Evolutionary conservation across 495 filamentous ascomycete species (phyloP), one percentile per base, ranked within the genome.

Genomic region (Aspergillus saccharolyticus): DNA sequence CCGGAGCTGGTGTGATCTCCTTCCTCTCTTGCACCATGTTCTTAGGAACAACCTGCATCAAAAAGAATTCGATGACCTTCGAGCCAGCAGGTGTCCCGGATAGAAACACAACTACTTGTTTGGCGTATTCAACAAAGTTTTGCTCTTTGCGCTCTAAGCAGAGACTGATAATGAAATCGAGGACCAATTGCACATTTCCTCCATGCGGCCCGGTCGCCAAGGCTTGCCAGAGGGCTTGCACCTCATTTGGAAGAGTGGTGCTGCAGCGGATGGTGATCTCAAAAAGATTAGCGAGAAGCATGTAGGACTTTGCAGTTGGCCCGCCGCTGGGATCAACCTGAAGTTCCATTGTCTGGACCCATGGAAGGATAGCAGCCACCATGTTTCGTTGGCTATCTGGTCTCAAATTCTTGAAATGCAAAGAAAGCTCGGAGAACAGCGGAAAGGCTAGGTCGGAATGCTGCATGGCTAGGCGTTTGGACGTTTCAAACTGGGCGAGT

Each of bases 201-300:
- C 84, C 87, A 73, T 96, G 86, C 0, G 91, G 92, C 2, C 93
- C 95, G 4, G 92, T 97, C 0, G 92, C 94, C 17, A 98, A 77
- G 4, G 94, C 94, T 75, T 96, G 91, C 94, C 94, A 98, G 33
- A 98, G 81, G 12, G 94, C 94, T 70, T 97, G 92, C 4, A 97
- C 93, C 72, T 98, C 95, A 56, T 96, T 96, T 62, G 97, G 93
- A 33, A 98, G 73, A 4, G 85, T 85, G 42, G 83, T 89, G 67
- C 92, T 89, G 46, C 89, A 92, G 53, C 90, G 89, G 63, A 96
- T 93, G 1, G 94, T 98, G 52, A 97, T 95, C 70, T 98, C 92
- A 48, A 96, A 90, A 1, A 98, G 81, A 66, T 98, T 98, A 12
- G 94, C 89, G 14, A 98, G 79, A 6, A 98, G 84, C 78, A 98